A percentile compares a stretch with the other conserved stretches of the same genome.
Conservation (phyloP, 2,329 filamentous ascomycete species). For the Botrytis squamosa region DNA sequence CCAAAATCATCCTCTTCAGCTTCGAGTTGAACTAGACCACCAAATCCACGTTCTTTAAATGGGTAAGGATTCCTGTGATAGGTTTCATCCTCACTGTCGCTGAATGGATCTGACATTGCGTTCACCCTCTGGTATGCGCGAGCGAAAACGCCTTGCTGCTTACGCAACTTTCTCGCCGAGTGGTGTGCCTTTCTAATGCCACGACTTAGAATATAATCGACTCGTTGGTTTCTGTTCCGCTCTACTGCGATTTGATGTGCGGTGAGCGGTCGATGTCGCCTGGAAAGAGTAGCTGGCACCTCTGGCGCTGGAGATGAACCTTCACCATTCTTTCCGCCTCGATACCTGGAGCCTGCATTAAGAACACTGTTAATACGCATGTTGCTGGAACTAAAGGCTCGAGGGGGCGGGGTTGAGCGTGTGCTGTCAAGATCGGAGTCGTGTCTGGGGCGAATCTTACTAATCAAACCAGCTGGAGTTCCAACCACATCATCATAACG, state of each 20-base stretch:
- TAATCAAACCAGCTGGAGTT: slow-evolving; percentile 52
- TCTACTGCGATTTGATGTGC: slow-evolving; percentile 81
- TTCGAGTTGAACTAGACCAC: slow-evolving; percentile 61
- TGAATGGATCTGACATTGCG: slow-evolving; percentile 53
- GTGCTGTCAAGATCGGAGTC: slow-evolving; percentile 55
- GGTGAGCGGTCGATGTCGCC: slow-evolving; percentile 72
- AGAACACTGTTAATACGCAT: slow-evolving; percentile 36
- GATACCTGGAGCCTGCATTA: slow-evolving; percentile 37
- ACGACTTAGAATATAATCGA: slow-evolving; percentile 79
- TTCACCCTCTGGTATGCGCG: slow-evolving; percentile 65
- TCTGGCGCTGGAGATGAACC: slow-evolving; percentile 61
- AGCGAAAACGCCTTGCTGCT: slow-evolving; percentile 64
- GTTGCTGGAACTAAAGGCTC: slow-evolving; percentile 39
- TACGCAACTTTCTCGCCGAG: slow-evolving; percentile 59
- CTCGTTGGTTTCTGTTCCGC: slow-evolving; percentile 72
- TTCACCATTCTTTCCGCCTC: slow-evolving; percentile 58
- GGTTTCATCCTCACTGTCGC: slow-evolving; percentile 63
- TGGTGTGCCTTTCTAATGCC: slow-evolving; percentile 67
- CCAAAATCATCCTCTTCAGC: slow-evolving; percentile 71
- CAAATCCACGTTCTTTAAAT: slow-evolving; percentile 58
- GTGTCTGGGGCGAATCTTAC: slow-evolving; percentile 62
- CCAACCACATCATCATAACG: slow-evolving; percentile 49
- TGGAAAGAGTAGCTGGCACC: slow-evolving; percentile 41
- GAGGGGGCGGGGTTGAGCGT: slow-evolving; percentile 52
- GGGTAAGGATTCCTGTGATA: slow-evolving; percentile 35